Evolutionary conservation across 2,329 filamentous ascomycete species (phyloP).

Genomic region (Aureobasidium sp.): DNA sequence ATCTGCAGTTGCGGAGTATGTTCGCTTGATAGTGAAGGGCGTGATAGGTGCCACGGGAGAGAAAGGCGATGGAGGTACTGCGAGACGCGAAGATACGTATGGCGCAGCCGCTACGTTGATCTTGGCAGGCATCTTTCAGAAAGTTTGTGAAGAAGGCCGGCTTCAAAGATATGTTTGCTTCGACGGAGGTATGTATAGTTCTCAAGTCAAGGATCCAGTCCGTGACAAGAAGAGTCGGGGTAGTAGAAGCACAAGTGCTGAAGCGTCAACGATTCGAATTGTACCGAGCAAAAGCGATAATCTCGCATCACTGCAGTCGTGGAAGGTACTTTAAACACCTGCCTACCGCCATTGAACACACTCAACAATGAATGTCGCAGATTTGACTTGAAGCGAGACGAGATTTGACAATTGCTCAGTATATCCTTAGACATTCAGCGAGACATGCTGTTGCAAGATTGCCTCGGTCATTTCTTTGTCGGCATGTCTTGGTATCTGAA

Average conservation of each 20-base stretch:
- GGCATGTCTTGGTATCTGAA: neutral
- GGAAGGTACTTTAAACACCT: neutral
- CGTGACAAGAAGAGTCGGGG: neutral
- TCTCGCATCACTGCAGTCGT: neutral
- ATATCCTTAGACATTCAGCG: neutral
- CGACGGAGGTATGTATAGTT: neutral
- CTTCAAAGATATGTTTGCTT: neutral
- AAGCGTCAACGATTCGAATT: neutral
- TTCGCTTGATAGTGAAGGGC: conserved; percentile 16
- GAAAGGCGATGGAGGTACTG: conserved; percentile 40
- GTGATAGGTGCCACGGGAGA: conserved; percentile 27
- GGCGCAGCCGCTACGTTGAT: conserved; percentile 33
- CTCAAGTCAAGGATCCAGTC: neutral
- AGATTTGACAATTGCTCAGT: neutral
- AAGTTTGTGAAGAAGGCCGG: conserved; percentile 1
- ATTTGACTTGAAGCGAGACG: neutral
- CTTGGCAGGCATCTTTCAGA: conserved; percentile 24
- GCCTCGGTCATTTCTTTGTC: neutral
- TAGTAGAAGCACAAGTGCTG: neutral
- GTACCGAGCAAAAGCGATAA: neutral
- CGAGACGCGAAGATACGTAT: conserved; percentile 38
- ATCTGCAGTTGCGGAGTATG: conserved; percentile 20
- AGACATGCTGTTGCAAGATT: neutral
- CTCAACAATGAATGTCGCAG: conserved; percentile 3
- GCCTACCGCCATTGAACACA: neutral